Conservation (phyloP, 768 basidiomycete species). For the Mycena pura region DNA sequence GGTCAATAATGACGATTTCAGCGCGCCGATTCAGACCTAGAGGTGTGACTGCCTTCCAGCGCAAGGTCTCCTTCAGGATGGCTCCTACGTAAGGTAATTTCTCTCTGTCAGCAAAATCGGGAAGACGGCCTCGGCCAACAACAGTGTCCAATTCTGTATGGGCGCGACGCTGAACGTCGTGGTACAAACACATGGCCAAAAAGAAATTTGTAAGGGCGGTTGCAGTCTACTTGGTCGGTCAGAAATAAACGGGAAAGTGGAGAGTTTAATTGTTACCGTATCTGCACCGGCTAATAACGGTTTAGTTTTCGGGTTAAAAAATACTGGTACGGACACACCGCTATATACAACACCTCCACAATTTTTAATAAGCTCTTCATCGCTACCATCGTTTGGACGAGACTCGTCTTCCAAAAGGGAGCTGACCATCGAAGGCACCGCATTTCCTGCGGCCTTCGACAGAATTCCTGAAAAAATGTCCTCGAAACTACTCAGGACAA, state of each 20-base stretch:
- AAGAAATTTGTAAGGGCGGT: conserved; percentile 43
- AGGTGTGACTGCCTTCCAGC: conserved; percentile 33
- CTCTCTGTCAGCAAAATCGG: conserved; percentile 44
- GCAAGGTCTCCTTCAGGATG: conserved; percentile 43
- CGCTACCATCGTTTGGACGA: conserved; percentile 3
- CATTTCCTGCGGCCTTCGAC: background rate
- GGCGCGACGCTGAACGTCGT: conserved; percentile 44
- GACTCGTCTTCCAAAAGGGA: conserved; percentile 9
- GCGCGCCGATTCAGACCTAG: background rate
- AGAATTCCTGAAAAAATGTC: background rate
- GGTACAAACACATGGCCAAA: conserved; percentile 45
- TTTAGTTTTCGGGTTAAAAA: background rate
- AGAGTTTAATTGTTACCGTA: conserved; percentile 1
- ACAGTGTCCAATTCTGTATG: conserved; percentile 48
- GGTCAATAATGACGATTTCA: background rate
- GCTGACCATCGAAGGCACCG: conserved; percentile 5
- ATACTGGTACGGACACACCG: background rate
- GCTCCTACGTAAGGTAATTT: conserved; percentile 45
- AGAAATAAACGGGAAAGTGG: background rate
- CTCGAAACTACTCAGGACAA: background rate
- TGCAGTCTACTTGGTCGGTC: conserved; percentile 36
- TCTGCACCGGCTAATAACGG: conserved; percentile 1
- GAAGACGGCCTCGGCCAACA: conserved; percentile 44
- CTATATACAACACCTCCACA: conserved; percentile 11
- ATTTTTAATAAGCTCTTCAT: conserved; percentile 9